Conservation (phyloP, 257 asterid species). For the Linderniella brevidens region DNA sequence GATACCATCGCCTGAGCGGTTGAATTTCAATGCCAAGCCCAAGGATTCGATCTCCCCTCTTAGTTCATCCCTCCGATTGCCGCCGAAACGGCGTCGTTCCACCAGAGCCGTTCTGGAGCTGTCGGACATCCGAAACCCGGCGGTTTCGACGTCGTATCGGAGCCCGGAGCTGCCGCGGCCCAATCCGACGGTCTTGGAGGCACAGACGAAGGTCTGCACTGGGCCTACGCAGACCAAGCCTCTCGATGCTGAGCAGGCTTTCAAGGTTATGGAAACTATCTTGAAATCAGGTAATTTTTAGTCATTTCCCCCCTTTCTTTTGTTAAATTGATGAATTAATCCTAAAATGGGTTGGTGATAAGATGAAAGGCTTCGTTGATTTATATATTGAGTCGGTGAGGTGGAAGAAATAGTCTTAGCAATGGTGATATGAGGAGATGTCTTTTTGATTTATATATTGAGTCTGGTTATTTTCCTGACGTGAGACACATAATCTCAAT, state of each 20-base stretch:
- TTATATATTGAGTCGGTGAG: neutral
- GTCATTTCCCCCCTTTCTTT: neutral
- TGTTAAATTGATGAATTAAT: neutral
- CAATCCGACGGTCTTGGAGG: slow-evolving; percentile 73
- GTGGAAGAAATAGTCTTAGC: neutral
- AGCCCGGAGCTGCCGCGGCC: slow-evolving; percentile 51
- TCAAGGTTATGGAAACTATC: slow-evolving; percentile 74
- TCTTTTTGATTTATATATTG: too few species aligned
- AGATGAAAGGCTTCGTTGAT: neutral
- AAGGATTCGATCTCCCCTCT: too few species aligned
- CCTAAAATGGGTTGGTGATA: slow-evolving; percentile 5
- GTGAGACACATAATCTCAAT: too few species aligned
- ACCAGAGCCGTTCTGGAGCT: slow-evolving; percentile 25
- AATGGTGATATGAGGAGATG: too few species aligned
- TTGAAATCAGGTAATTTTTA: slow-evolving; percentile 47
- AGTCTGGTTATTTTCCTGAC: too few species aligned
- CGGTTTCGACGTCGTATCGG: slow-evolving; percentile 19
- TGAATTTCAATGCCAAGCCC: too few species aligned
- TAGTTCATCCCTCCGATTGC: too few species aligned
- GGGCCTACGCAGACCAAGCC: slow-evolving; percentile 94
- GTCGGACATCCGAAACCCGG: too few species aligned
- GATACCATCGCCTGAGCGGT: too few species aligned
- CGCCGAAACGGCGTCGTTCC: slow-evolving; percentile 2
- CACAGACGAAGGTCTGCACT: slow-evolving; percentile 85
- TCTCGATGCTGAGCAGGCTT: slow-evolving; percentile 77